Percentiles rank a stretch among this genome's conserved stretches.
These are phyloP conservation scores for Sanghuangporus weigelae DNA, from an alignment of 1,284 basidiomycete species.

Conservation along the genomic window DNA sequence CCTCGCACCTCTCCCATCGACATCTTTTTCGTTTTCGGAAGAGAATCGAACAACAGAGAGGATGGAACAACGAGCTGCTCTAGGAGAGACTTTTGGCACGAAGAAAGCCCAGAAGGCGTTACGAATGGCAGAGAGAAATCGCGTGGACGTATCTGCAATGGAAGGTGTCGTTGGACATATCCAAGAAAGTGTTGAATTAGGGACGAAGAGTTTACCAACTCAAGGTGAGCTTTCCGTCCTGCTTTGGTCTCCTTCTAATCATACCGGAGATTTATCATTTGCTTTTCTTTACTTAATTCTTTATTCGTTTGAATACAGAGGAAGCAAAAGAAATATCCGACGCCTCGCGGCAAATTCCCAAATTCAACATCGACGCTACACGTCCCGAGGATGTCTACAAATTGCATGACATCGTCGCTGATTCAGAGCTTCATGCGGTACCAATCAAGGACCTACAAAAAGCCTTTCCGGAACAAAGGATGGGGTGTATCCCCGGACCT, in stretches of 20 bases:
- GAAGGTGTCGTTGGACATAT: constrained; percentile 73
- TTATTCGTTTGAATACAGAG: constrained; percentile 35
- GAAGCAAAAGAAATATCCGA: constrained; percentile 60
- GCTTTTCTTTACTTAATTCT: not conserved
- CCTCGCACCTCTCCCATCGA: constrained; percentile 29
- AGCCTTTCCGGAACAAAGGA: constrained; percentile 44
- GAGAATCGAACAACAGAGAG: constrained; percentile 42
- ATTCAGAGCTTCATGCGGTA: constrained; percentile 69
- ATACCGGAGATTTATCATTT: not conserved
- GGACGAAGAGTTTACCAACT: constrained; percentile 61
- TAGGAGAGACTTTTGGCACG: constrained; percentile 90
- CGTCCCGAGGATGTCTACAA: constrained; percentile 73
- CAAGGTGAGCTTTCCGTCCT: constrained; percentile 53
- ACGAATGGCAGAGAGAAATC: constrained; percentile 79
- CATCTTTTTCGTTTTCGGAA: constrained; percentile 24
- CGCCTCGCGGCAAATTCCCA: constrained; percentile 67
- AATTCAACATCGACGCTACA: constrained; percentile 58
- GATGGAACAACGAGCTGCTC: constrained; percentile 61
- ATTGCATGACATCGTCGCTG: constrained; percentile 69
- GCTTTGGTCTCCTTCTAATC: constrained; percentile 1
- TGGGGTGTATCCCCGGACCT: constrained; percentile 46
- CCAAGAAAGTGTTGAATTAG: constrained; percentile 74
- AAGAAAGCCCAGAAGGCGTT: constrained; percentile 88
- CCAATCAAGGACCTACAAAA: constrained; percentile 48
- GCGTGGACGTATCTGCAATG: constrained; percentile 83